phyloP scores from a whole-genome alignment of 305 asterid species.

The Lippia alba region DNA sequence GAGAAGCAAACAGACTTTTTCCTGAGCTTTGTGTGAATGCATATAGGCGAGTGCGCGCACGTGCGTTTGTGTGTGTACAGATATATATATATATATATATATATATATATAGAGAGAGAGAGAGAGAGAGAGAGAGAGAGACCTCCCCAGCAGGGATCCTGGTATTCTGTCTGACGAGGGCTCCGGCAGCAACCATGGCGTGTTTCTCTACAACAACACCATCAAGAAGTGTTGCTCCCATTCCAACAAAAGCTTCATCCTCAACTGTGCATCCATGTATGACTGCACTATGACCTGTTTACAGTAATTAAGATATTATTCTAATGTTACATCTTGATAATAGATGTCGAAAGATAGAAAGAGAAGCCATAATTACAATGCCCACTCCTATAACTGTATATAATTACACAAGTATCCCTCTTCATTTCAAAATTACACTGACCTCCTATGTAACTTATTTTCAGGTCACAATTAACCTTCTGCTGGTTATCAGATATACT shows the following conservation, averaged over 20 bases:
- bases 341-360: not conserved
- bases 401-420: not conserved
- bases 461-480: not conserved
- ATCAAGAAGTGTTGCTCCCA: conserved; percentile 92
- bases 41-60: no score
- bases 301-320: conserved; percentile 19
- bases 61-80: not conserved
- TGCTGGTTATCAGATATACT: no score
- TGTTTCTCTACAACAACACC: conserved; percentile 88
- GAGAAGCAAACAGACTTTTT: no score
- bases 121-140: not conserved
- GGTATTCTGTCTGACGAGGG: conserved; percentile 86
- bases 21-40: no score
- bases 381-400: not conserved
- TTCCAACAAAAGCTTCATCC: conserved; percentile 91
- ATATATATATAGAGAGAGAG: no score
- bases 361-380: no score
- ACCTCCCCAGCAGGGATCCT: conserved; percentile 87
- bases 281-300: conserved; percentile 88
- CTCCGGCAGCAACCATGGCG: conserved; percentile 95
- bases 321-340: not conserved
- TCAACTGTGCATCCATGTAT: conserved; percentile 87
- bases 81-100: no score
- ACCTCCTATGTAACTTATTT: not conserved
- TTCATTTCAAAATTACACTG: not conserved